A percentile compares a stretch with the other conserved stretches of the same genome.
Conservation (phyloP, 2,329 filamentous ascomycete genomes). For the Talaromyces marneffei region DNA sequence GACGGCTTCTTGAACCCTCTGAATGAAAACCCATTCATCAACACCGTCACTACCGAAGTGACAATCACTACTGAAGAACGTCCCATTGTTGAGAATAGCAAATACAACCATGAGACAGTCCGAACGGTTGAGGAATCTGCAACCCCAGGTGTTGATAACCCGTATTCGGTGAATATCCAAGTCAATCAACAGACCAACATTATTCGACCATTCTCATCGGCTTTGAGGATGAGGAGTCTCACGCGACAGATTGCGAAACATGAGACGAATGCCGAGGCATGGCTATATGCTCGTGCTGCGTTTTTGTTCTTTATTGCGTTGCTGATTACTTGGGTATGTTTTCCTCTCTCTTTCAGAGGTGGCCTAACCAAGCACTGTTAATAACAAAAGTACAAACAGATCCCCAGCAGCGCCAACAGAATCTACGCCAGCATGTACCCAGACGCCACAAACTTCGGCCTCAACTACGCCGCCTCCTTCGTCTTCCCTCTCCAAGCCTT, state of each 20-base stretch:
- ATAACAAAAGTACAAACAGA: conserved; percentile 13
- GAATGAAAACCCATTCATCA: conserved; percentile 15
- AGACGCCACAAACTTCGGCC: conserved; percentile 45
- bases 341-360: background rate
- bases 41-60: conserved; percentile 13
- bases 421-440: conserved; percentile 60
- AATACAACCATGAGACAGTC: background rate
- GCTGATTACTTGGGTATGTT: conserved; percentile 29
- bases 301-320: conserved; percentile 29
- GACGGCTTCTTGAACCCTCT: conserved; percentile 17
- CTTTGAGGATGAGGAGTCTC: conserved; percentile 11
- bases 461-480: conserved; percentile 63
- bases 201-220: conserved; percentile 37
- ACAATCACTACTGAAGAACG: conserved; percentile 16
- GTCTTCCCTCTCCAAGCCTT: conserved; percentile 73
- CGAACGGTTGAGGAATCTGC: background rate
- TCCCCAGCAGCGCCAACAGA: conserved; percentile 68
- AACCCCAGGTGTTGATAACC: background rate
- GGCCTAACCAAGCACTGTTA: background rate
- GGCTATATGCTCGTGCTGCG: conserved; percentile 26
- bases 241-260: conserved; percentile 15
- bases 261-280: conserved; percentile 28
- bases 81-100: conserved; percentile 10
- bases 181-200: conserved; percentile 34
- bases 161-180: conserved; percentile 22